Base-by-base conservation (phyloP, 352 stramenopile genomes). In the Pythium brachiatum region DNA sequence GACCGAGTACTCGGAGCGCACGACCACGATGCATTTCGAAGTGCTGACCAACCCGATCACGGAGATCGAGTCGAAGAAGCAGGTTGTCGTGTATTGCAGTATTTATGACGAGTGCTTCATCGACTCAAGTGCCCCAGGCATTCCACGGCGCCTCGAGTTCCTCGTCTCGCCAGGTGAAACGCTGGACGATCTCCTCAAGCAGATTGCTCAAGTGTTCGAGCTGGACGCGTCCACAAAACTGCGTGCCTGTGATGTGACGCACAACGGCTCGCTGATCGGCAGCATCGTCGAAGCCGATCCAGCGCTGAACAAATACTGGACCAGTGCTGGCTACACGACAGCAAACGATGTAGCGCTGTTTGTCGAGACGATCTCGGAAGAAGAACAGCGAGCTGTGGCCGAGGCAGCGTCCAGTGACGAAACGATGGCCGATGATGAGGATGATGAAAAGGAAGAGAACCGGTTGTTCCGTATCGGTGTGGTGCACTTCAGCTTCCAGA, bases 11-110 rank as follows among this genome's bases (percentile, higher is more conserved):
- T 64, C 84, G 48, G 82, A 93, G 44, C 76, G 81, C 16, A 88
- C 83, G 2, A 86, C 68, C 25, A 66, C 76, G 9, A 62, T 94
- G 54, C 87, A 96, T 57, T 92, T 86, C 53, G 87, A 94, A 64
- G 56, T 92, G 11, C 64, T 94, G 3, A 55, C 69, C 9, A 71
- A 90, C 43, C 79, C 83, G 9, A 94, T 96, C 70, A 91, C 83
- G 1, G 83, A 94, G 59, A 86, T 96, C 48, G 87, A 96, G 62
- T 80, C 82, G 1, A 94, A 94, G 71, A 92, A 90, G 57, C 79
- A 92, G 60, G 65, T 94, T 13, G 18, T 76, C 3, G 77, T 95
- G 21, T 82, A 90, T 57, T 67, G 92, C 23, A 93, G 85, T 61
- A 78, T 86, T 41, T 92, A 93, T 67, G 87, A 90, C 57, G 75